Evolutionary conservation across 176 grass and related monocot genomes (phyloP).

Genomic region (Typha latifolia): DNA sequence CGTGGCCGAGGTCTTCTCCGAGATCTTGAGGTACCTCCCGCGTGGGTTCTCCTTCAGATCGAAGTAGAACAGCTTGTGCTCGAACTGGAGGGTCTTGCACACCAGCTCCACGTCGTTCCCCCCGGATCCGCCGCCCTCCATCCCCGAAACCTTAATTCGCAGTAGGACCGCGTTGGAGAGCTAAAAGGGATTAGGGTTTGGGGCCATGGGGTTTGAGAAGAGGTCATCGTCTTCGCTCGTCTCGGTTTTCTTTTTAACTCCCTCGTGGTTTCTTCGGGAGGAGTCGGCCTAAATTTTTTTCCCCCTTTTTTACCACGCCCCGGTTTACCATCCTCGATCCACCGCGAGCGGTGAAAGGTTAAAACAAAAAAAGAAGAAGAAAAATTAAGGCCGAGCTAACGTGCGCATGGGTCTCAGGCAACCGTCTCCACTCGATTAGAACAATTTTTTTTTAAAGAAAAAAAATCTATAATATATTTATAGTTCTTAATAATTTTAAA

Average conservation of each 20-base stretch:
- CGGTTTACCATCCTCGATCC: too few relatives aligned
- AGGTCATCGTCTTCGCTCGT: not conserved
- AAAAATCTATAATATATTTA: too few relatives aligned
- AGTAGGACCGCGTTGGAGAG: not conserved
- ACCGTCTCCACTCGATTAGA: too few relatives aligned
- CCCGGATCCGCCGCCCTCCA: slow-evolving; percentile 28
- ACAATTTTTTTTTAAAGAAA: too few relatives aligned
- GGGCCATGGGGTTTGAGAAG: not conserved
- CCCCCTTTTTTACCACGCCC: not conserved
- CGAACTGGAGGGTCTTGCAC: slow-evolving; percentile 97
- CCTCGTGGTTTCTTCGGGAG: not conserved
- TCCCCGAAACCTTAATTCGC: not conserved
- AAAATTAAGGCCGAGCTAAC: too few relatives aligned
- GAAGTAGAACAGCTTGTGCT: slow-evolving; percentile 99
- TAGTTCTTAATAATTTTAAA: too few relatives aligned
- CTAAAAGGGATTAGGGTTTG: not conserved
- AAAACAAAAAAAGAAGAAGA: too few relatives aligned
- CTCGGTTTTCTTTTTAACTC: not conserved
- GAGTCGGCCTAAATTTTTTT: not conserved
- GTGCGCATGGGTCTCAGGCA: too few relatives aligned
- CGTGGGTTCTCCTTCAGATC: slow-evolving; percentile 98
- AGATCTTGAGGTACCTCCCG: slow-evolving; percentile 96
- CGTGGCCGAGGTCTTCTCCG: slow-evolving; percentile 86
- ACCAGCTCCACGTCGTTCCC: slow-evolving; percentile 89
- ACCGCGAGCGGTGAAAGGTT: too few relatives aligned